These are phyloP conservation scores for Metschnikowia corniflorae DNA, from an alignment of 805 yeast species.

Conservation along the genomic window DNA sequence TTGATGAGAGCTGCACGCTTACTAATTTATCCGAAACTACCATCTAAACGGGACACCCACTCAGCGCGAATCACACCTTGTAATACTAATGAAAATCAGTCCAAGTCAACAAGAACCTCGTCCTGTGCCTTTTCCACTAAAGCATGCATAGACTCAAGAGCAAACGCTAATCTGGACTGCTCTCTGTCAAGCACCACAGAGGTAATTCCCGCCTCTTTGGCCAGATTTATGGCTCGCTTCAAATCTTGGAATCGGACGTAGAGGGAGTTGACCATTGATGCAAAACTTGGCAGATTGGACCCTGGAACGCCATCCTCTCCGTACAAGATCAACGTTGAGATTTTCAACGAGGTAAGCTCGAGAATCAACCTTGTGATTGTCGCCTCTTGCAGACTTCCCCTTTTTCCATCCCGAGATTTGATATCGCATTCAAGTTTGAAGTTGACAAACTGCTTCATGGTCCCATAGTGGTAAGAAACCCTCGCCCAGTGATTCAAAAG, in stretches of 20 bases:
- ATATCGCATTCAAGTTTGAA: not conserved
- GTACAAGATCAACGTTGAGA: not conserved
- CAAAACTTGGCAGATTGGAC: not conserved
- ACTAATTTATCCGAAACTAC: too few species aligned
- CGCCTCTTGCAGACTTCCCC: not conserved
- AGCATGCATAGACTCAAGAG: not conserved
- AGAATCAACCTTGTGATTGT: not conserved
- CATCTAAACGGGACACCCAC: too few species aligned
- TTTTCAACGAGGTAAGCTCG: constrained; percentile 3
- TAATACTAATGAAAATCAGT: too few species aligned
- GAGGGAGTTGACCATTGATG: not conserved
- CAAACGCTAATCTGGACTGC: not conserved
- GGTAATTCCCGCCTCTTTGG: not conserved
- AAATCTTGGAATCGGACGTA: not conserved
- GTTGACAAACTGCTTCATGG: constrained; percentile 1
- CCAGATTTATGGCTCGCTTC: not conserved
- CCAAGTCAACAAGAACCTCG: too few species aligned
- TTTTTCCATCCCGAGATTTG: not conserved
- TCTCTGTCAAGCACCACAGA: not conserved
- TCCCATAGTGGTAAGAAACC: not conserved
- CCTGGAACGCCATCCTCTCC: not conserved
- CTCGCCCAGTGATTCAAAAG: constrained; percentile 1
- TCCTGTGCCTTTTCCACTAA: too few species aligned
- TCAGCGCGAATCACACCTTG: too few species aligned
- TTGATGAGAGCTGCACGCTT: too few species aligned